phyloP scores from a whole-genome alignment of 1,284 basidiomycete species.

The Boletus subluridellus region DNA sequence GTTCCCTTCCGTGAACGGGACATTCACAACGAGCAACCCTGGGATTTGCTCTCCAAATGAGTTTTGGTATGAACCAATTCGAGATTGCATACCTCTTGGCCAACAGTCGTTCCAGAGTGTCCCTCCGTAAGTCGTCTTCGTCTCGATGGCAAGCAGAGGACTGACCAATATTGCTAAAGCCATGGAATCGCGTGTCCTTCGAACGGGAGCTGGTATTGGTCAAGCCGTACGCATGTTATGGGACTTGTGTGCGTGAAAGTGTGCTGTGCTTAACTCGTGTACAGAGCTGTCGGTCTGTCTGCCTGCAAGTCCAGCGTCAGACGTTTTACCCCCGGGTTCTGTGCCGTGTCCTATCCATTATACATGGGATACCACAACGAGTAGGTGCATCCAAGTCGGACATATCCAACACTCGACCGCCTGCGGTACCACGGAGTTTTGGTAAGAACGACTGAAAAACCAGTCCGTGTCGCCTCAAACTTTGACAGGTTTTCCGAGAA shows the following conservation, averaged over 20 bases:
- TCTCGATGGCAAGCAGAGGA: neutral
- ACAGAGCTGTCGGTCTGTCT: slow-evolving; percentile 20
- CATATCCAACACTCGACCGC: neutral
- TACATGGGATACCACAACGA: slow-evolving; percentile 9
- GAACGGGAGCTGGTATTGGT: slow-evolving; percentile 17
- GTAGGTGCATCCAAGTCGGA: slow-evolving; percentile 6
- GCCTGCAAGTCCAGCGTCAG: slow-evolving; percentile 6
- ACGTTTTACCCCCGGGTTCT: neutral
- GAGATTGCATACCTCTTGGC: slow-evolving; percentile 11
- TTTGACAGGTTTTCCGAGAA: slow-evolving; percentile 15
- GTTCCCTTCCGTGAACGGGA: slow-evolving; percentile 6
- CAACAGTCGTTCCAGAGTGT: neutral
- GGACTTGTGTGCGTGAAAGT: neutral
- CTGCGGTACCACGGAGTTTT: slow-evolving; percentile 13
- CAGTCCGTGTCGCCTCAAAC: neutral
- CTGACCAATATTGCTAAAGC: slow-evolving; percentile 8
- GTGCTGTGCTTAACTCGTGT: neutral
- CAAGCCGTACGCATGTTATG: slow-evolving; percentile 10
- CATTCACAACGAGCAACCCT: slow-evolving; percentile 3
- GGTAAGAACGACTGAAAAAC: slow-evolving; percentile 6
- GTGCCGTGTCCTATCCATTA: slow-evolving; percentile 10
- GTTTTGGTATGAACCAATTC: slow-evolving; percentile 17
- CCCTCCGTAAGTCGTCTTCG: slow-evolving; percentile 13
- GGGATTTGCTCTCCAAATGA: slow-evolving; percentile 16
- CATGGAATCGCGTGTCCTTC: slow-evolving; percentile 8